A percentile compares a stretch with the other conserved stretches of the same genome.
These are phyloP conservation scores for Linanthus parryae DNA, from an alignment of 148 eudicot genomes.

Conservation along the genomic window DNA sequence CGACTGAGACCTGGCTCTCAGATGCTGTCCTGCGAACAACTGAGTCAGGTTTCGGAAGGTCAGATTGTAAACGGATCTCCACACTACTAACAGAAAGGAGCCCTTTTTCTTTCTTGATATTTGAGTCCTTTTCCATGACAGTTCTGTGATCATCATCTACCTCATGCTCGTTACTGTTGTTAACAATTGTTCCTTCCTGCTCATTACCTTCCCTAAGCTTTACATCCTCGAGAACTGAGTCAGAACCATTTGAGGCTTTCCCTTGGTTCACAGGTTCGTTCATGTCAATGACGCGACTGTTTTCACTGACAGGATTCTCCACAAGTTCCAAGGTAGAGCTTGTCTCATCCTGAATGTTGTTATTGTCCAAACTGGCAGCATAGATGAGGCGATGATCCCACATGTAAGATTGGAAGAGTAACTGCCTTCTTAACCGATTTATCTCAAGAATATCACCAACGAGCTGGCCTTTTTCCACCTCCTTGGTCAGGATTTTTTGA, in stretches of 20 bases:
- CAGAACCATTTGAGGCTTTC: constrained; percentile 22
- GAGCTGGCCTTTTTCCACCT: constrained; percentile 51
- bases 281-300: constrained; percentile 18
- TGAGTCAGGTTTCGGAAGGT: constrained; percentile 27
- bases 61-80: constrained; percentile 21
- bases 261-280: constrained; percentile 19
- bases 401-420: constrained; percentile 73
- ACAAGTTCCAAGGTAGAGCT: constrained; percentile 15
- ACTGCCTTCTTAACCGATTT: constrained; percentile 70
- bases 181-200: constrained; percentile 18
- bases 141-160: constrained; percentile 20
- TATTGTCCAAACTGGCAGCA: constrained; percentile 50
- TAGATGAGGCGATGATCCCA: constrained; percentile 86
- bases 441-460: constrained; percentile 71
- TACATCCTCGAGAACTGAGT: constrained; percentile 24
- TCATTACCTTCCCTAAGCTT: constrained; percentile 22
- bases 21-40: constrained; percentile 51
- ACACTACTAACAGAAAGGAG: constrained; percentile 20
- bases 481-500: constrained; percentile 40
- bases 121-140: constrained; percentile 18
- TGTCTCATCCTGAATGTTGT: constrained; percentile 14
- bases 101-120: constrained; percentile 21
- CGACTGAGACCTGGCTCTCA: constrained; percentile 51
- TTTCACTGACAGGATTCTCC: constrained; percentile 23
- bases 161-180: constrained; percentile 15